Conservation (phyloP, 345 rosid genomes). For the Corchorus olitorius region DNA sequence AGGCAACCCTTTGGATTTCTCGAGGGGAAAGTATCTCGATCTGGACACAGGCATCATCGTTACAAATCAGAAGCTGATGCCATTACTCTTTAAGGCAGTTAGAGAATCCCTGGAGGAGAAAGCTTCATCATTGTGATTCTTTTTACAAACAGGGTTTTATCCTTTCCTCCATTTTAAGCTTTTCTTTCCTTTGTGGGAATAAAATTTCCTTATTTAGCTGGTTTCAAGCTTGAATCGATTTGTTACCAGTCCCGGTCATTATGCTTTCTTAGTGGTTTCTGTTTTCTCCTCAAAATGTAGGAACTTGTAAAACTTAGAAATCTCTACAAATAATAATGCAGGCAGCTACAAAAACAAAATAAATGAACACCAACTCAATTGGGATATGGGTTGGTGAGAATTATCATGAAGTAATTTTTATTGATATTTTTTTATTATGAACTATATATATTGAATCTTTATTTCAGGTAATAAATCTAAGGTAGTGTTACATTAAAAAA, state of each 20-base stretch:
- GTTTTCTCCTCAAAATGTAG: not conserved
- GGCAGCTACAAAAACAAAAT: too few species aligned
- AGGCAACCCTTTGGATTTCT: slow-evolving; percentile 80
- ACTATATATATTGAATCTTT: too few species aligned
- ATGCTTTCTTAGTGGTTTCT: not conserved
- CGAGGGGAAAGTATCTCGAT: slow-evolving; percentile 74
- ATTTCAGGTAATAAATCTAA: too few species aligned
- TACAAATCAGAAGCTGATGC: slow-evolving; percentile 83
- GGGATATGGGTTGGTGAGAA: too few species aligned
- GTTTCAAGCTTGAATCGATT: not conserved
- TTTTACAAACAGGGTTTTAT: not conserved
- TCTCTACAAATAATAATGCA: too few species aligned
- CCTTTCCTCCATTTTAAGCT: not conserved
- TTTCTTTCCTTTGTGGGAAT: not conserved
- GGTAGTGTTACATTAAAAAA: too few species aligned
- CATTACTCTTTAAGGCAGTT: slow-evolving; percentile 73
- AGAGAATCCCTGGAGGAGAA: slow-evolving; percentile 70
- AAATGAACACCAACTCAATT: too few species aligned
- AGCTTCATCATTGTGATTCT: slow-evolving; percentile 57
- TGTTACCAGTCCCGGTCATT: not conserved
- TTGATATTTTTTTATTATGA: too few species aligned
- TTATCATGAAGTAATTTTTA: too few species aligned
- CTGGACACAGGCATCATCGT: slow-evolving; percentile 74
- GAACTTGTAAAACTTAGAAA: too few species aligned
- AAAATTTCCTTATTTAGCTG: not conserved